phyloP scores from a whole-genome alignment of 352 stramenopile genomes.

The Phytophthora lateralis region DNA sequence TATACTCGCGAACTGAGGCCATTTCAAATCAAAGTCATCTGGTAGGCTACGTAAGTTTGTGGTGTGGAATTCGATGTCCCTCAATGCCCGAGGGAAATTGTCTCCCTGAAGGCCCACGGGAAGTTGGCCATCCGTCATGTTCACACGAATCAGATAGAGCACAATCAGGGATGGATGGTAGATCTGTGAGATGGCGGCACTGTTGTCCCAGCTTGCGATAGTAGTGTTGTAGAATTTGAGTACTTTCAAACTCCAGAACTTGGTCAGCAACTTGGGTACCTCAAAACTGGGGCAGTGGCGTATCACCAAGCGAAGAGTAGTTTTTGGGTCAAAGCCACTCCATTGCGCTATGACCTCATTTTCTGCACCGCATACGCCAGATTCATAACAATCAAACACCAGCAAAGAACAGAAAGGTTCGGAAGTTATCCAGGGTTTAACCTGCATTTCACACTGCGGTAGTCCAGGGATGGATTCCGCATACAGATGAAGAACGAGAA shows the following conservation, averaged over 20 bases:
- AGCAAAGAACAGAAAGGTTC: constrained; percentile 34
- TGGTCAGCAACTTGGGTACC: constrained; percentile 23
- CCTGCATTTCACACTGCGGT: constrained; percentile 30
- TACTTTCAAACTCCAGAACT: constrained; percentile 31
- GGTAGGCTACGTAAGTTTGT: constrained; percentile 43
- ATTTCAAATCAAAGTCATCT: constrained; percentile 41
- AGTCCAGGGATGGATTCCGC: constrained; percentile 5
- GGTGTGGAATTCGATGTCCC: constrained; percentile 36
- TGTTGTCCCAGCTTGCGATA: constrained; percentile 29
- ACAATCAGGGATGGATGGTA: constrained; percentile 32
- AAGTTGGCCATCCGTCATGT: constrained; percentile 19
- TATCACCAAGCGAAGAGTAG: constrained; percentile 38
- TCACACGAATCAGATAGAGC: constrained; percentile 26
- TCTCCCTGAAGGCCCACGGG: constrained; percentile 13
- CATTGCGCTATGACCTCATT: constrained; percentile 27
- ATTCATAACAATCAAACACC: constrained; percentile 28
- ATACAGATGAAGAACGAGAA: constrained; percentile 32
- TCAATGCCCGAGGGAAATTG: constrained; percentile 17
- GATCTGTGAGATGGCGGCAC: constrained; percentile 30
- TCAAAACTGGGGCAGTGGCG: constrained; percentile 46
- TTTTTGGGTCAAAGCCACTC: constrained; percentile 21
- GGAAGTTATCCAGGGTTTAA: constrained; percentile 35
- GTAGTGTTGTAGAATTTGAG: constrained; percentile 54
- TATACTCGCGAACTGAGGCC: constrained; percentile 31
- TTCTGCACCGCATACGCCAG: constrained; percentile 4